A percentile compares a stretch with the other conserved stretches of the same genome.
Evolutionary conservation across 306 rosid species (phyloP).

Genomic region (Sechiopsis laciniata): DNA sequence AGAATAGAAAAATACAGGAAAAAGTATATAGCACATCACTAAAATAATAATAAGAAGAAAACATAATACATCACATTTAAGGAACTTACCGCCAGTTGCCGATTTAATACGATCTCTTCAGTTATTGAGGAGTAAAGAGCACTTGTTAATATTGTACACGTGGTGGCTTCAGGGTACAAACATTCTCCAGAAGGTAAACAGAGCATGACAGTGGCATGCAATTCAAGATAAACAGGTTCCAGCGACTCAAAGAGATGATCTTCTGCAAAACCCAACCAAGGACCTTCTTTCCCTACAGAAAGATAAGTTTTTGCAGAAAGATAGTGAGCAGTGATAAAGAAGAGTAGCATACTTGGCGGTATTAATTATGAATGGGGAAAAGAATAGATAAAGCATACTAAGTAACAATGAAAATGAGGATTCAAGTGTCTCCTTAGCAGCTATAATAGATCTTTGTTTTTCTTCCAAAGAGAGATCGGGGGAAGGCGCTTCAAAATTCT

Average conservation of each 20-base stretch:
- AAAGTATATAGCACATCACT: neutral
- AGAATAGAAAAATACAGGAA: neutral
- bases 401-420: conserved; percentile 63
- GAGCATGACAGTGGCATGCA: conserved; percentile 86
- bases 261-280: conserved; percentile 55
- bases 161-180: conserved; percentile 80
- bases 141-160: conserved; percentile 72
- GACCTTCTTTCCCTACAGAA: conserved; percentile 60
- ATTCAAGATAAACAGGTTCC: conserved; percentile 70
- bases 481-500: conserved; percentile 59
- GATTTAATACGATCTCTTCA: conserved; percentile 56
- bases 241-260: conserved; percentile 38
- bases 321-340: neutral
- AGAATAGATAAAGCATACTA: conserved; percentile 43
- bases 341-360: neutral
- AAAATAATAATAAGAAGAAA: neutral
- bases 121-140: conserved; percentile 72
- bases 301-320: conserved; percentile 16
- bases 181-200: conserved; percentile 93
- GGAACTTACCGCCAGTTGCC: conserved; percentile 60
- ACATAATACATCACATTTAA: neutral
- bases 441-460: conserved; percentile 56
- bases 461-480: conserved; percentile 70
- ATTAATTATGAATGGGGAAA: neutral
- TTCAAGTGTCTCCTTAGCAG: conserved; percentile 72